phyloP scores from a whole-genome alignment of 2,329 filamentous ascomycete genomes.

The Aspergillus calidoustus region DNA sequence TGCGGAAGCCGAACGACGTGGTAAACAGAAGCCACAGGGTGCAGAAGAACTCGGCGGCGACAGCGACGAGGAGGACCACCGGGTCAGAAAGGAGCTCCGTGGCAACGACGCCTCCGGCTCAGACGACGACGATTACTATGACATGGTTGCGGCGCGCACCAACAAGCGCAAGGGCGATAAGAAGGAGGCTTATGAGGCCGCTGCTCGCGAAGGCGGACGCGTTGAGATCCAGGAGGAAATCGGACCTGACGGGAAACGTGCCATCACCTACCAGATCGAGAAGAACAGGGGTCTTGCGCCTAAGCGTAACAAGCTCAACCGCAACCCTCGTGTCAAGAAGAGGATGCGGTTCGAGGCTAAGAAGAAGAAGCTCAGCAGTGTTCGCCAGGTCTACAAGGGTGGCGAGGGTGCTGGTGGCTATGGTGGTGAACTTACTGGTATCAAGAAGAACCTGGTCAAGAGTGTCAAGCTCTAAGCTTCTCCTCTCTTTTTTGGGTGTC shows the following conservation, averaged over 20 bases:
- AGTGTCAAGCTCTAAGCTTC: slow-evolving; percentile 77
- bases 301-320: slow-evolving; percentile 87
- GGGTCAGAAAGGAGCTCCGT: slow-evolving; percentile 56
- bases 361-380: slow-evolving; percentile 93
- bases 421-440: slow-evolving; percentile 89
- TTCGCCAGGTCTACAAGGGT: slow-evolving; percentile 84
- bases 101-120: slow-evolving; percentile 42
- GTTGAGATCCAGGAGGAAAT: slow-evolving; percentile 70
- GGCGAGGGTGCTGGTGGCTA: slow-evolving; percentile 85
- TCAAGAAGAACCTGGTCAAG: slow-evolving; percentile 91
- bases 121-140: slow-evolving; percentile 72
- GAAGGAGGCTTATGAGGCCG: slow-evolving; percentile 64
- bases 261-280: slow-evolving; percentile 90
- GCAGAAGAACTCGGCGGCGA: slow-evolving; percentile 73
- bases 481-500: slow-evolving; percentile 15
- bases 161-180: slow-evolving; percentile 70
- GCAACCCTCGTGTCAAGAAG: slow-evolving; percentile 98
- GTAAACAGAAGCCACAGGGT: slow-evolving; percentile 64
- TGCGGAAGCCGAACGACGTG: slow-evolving; percentile 83
- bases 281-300: slow-evolving; percentile 97
- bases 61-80: slow-evolving; percentile 67
- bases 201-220: slow-evolving; percentile 60
- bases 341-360: slow-evolving; percentile 94
- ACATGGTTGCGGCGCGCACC: slow-evolving; percentile 72
- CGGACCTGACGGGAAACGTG: slow-evolving; percentile 83